Evolutionary conservation across 805 yeast genomes (phyloP), one percentile per base, ranked within the genome.

Genomic region (Starmerella vaccinii): DNA sequence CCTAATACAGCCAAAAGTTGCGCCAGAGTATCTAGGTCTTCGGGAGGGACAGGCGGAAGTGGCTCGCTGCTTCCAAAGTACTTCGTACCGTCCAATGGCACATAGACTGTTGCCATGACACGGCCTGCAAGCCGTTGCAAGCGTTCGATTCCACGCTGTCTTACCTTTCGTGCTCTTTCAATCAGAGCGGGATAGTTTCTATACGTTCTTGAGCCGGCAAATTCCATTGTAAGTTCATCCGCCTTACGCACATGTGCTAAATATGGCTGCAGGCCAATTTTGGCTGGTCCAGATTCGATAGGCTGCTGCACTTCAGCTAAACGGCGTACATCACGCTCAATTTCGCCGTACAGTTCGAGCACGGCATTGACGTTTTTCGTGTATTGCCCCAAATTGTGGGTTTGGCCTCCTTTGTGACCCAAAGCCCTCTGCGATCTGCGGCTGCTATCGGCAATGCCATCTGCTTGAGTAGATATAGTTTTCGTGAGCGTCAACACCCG

Each of bases 371-470:
- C 58, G 46, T 58, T 59, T 46, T 51, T 53, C 44, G 42, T 47
- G 49, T 44, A 58, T n/a, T 34, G 48, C 46, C 49, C 59, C 33
- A 48, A 40, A 27, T 77, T 50, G 82, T 77, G 77, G 46, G 84
- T 82, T 51, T 78, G 78, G 7, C 74, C 72, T 35, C 84, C 72
- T 42, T 86, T 77, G 0, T 97, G 96, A 46, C 77, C 76, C 58
- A 90, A 78, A 22, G 84, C 73, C 27, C 68, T 65, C 52, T 80
- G 77, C 1, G 90, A 82, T 21, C 72, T 71, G 22, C 70, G 62
- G 6, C 88, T 74, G 47, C 74, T 75, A 27, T 64, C 64, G 6
- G 80, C 71, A 49, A 88, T 74, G 45, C 68, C 70, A 27, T 65
- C 69, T 38, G 86, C 69, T 2, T 86, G 78, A 24, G 67, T 66